These are phyloP conservation scores for Penicillium janthinellum DNA, from an alignment of 2,329 filamentous ascomycete genomes.

Conservation along the genomic window DNA sequence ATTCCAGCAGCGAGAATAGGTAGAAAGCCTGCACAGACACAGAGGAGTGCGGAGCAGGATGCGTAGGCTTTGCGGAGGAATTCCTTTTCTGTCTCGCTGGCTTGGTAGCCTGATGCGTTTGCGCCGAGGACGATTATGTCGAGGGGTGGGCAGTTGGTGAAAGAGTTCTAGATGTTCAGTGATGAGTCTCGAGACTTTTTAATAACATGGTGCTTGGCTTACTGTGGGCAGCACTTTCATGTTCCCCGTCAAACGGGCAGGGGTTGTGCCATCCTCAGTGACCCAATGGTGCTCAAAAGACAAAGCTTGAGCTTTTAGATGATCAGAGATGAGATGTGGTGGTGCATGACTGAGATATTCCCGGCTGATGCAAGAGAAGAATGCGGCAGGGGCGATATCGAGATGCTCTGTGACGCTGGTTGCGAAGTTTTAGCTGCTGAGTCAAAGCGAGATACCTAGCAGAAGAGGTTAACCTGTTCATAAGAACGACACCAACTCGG, in stretches of 20 bases:
- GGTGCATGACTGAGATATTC: neutral
- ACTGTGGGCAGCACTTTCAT: neutral
- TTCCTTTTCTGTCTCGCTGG: neutral
- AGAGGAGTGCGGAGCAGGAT: neutral
- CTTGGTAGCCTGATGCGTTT: neutral
- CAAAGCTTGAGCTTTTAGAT: neutral
- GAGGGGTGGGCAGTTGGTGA: neutral
- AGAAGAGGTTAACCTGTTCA: neutral
- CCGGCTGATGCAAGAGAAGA: neutral
- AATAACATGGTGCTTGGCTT: neutral
- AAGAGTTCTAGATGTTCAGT: neutral
- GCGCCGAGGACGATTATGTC: neutral
- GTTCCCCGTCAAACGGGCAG: neutral
- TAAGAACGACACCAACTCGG: neutral
- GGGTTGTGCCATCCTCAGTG: neutral
- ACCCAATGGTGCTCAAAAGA: neutral
- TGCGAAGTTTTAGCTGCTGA: neutral
- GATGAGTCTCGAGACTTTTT: neutral
- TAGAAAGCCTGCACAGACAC: neutral
- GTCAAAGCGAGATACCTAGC: neutral
- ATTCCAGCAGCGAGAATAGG: neutral
- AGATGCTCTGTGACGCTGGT: neutral
- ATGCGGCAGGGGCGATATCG: neutral
- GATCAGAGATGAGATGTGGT: neutral
- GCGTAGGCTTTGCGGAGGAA: neutral